These are phyloP conservation scores for Coccomyxa sp. DNA, from an alignment of 139 green algal genomes.

Conservation along the genomic window DNA sequence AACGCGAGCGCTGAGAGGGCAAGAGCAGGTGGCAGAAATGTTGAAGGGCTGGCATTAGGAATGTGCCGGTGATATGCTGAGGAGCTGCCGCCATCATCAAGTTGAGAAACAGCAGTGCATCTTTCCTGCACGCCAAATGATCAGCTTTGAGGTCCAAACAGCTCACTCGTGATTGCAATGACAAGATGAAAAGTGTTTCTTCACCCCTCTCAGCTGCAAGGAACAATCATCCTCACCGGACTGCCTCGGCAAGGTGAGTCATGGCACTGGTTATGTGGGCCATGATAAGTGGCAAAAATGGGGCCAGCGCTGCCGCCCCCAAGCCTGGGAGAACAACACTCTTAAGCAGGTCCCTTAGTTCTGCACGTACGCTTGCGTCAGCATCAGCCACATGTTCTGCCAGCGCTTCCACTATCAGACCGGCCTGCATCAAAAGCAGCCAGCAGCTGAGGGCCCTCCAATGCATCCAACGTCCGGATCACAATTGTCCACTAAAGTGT, in stretches of 20 bases:
- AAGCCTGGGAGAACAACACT: conserved; percentile 51
- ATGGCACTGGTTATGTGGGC: conserved; percentile 71
- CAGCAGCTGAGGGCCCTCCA: neutral
- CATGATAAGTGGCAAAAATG: conserved; percentile 79
- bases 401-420: conserved; percentile 30
- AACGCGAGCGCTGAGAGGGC: conserved; percentile 32
- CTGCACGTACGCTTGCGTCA: conserved; percentile 48
- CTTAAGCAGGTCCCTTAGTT: conserved; percentile 29
- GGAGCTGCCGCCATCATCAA: conserved; percentile 55
- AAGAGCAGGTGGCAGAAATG: conserved; percentile 64
- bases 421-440: conserved; percentile 9
- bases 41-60: conserved; percentile 39
- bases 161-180: no score
- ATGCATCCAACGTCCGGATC: no score
- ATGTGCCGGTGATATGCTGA: conserved; percentile 34
- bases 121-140: conserved; percentile 16
- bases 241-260: conserved; percentile 29
- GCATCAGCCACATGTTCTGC: conserved; percentile 54
- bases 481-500: no score
- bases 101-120: conserved; percentile 60
- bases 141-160: neutral
- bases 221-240: neutral
- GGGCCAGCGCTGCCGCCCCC: conserved; percentile 34
- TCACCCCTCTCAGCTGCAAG: no score
- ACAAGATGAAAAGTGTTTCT: no score